Conservation (phyloP, 1,284 basidiomycete species). For the Malassezia caprae region DNA sequence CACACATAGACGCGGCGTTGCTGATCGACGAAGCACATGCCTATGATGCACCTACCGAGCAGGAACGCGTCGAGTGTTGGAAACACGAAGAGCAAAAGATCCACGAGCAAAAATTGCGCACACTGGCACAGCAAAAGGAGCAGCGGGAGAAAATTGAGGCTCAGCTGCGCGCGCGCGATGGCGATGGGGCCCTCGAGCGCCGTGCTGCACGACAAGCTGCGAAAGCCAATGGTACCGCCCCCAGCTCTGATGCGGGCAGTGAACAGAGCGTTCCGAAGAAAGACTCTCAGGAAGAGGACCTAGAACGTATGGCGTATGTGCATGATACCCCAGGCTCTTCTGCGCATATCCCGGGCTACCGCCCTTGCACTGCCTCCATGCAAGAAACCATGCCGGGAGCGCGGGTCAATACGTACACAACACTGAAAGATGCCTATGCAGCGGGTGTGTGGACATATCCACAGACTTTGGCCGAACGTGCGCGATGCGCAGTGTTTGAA, state of each 20-base stretch:
- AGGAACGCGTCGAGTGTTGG: slow-evolving; percentile 9
- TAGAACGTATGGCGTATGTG: slow-evolving; percentile 51
- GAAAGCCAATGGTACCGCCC: slow-evolving; percentile 49
- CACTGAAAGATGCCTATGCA: slow-evolving; percentile 57
- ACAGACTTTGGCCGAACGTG: slow-evolving; percentile 57
- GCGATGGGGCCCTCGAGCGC: slow-evolving; percentile 51
- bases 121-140: slow-evolving; percentile 23
- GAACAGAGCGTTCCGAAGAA: background rate
- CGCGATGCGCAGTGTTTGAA: slow-evolving; percentile 67
- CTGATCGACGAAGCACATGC: slow-evolving; percentile 65
- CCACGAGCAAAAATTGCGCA: slow-evolving; percentile 4
- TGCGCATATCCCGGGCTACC: slow-evolving; percentile 20
- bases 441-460: slow-evolving; percentile 73
- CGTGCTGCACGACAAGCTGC: slow-evolving; percentile 44
- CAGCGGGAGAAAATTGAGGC: slow-evolving; percentile 53
- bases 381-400: background rate
- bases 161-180: slow-evolving; percentile 47
- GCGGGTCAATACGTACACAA: slow-evolving; percentile 48
- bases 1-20: slow-evolving; percentile 59
- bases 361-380: slow-evolving; percentile 6
- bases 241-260: slow-evolving; percentile 51
- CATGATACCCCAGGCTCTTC: slow-evolving; percentile 16
- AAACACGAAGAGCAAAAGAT: slow-evolving; percentile 1
- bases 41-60: slow-evolving; percentile 55
- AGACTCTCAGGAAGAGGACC: slow-evolving; percentile 54